Evolutionary conservation across 768 basidiomycete genomes (phyloP), one percentile per base, ranked within the genome.

Genomic region (Albatrellus ellisii): DNA sequence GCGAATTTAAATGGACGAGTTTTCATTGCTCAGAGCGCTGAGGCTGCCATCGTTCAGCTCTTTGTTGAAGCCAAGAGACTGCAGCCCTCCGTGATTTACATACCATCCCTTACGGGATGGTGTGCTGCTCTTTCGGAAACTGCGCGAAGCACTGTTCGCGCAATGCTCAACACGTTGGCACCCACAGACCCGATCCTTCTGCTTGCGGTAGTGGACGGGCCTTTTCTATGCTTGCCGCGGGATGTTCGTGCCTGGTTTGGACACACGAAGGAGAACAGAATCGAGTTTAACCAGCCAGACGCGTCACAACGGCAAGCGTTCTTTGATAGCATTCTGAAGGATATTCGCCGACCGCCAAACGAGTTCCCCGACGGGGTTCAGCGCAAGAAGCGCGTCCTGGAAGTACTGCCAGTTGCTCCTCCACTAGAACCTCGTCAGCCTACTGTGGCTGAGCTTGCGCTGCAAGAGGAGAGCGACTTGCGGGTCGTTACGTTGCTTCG

Each of bases 11-110:
- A 18, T 42, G 51, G 11, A 44, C 40, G 27, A 5, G 36, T 27
- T 9, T 31, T n/a, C 26, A 4, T 10, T 26, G 22, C 40, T 38
- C 42, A 94, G 90, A 88, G 88, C 1, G 62, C 77, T 4, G 95
- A 99, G 61, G 87, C 95, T 1, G 82, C 87, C 2, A 78, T 97
- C 41, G 89, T 97, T 4, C 92, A 98, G 52, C 68, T 95, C 14
- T 97, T 99, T 54, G 72, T 92, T 17, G 95, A 99, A 59, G 95
- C 94, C 1, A 98, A 97, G 57, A 79, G 94, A 21, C 88, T 95
- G 56, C 91, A 94, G 52, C 95, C 95, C 0, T 91, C 90, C 0
- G 81, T 98, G 27, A 74, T 99, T 36, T 98, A 92, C 59, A 87
- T 99, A 24, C 94, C 94, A 0, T 85, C 88, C 1, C 72, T 99